Base-by-base conservation (phyloP, 495 filamentous ascomycete genomes). In the Achaetomiella virescens region DNA sequence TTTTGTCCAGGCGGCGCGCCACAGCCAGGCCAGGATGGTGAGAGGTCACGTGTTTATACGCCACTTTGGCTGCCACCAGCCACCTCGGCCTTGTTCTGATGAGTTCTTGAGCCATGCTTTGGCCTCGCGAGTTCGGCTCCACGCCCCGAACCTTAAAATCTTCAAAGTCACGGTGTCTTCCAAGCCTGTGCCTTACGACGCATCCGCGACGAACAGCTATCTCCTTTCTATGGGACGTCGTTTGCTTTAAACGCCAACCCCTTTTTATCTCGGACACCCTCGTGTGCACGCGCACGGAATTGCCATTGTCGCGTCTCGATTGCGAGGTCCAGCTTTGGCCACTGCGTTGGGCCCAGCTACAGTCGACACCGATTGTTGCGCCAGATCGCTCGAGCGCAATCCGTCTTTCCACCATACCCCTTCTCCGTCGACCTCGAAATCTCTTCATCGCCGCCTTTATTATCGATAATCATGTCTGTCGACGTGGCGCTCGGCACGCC, bases 401-500 rank as follows among this genome's bases (percentile, higher is more conserved):
- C n/a, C n/a, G n/a, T n/a, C n/a, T n/a, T n/a, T 2, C 36, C 37
- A 21, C n/a, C 33, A 10, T 6, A 50, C 2, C 33, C 1, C 17
- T 24, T n/a, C 35, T 25, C 7, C 35, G 3, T 12, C 54, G 20
- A 49, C 25, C 0, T 17, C 33, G 15, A 35, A n/a, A 11, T 41
- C 20, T 33, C 24, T 40, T 25, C 21, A 37, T 20, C 27, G 20
- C 20, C 38, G 27, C 40, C n/a, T 17, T 31, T 7, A 43, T 29
- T 45, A n/a, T 35, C 36, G 44, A n/a, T 21, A n/a, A 50, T 25
- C 48, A 93, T 93, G 90, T 76, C 87, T 54, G 79, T 88, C 70
- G 82, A 87, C 62, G 78, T 93, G 60, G 70, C 78, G 43, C 78
- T 86, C 49, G 84, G 81, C 59, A 87, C 88, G 66, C 88, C 90